phyloP scores from a whole-genome alignment of 257 asterid species.

The Parsonsia alboflavescens region DNA sequence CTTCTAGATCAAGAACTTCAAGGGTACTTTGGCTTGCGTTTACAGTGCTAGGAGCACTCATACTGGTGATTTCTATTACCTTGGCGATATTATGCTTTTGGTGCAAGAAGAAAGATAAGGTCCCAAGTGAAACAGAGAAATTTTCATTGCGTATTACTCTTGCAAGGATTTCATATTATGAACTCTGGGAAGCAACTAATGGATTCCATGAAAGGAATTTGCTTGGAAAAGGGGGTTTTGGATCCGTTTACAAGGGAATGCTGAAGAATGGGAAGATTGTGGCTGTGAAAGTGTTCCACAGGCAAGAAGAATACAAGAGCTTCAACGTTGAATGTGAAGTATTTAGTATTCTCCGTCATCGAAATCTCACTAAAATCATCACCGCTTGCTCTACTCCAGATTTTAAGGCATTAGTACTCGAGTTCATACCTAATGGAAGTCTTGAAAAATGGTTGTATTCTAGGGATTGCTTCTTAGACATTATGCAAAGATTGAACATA shows the following conservation, averaged over 20 bases:
- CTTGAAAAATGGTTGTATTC: slow-evolving; percentile 15
- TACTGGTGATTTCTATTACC: background rate
- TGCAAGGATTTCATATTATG: slow-evolving; percentile 1
- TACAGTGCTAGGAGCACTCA: background rate
- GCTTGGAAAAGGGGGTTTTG: slow-evolving; percentile 7
- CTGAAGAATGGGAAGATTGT: slow-evolving; percentile 1
- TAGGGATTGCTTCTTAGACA: background rate
- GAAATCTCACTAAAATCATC: slow-evolving; percentile 13
- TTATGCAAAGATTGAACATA: slow-evolving; percentile 7
- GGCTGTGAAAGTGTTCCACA: slow-evolving; percentile 7
- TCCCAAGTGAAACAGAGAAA: background rate
- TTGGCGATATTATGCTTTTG: background rate
- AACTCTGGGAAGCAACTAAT: slow-evolving; percentile 3
- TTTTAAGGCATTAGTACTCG: slow-evolving; percentile 16
- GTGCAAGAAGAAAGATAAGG: background rate
- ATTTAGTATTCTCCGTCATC: background rate
- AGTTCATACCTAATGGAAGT: slow-evolving; percentile 16
- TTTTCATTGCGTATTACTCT: background rate
- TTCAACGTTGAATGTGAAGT: slow-evolving; percentile 14
- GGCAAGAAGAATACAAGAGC: background rate
- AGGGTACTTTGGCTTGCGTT: background rate
- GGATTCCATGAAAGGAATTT: slow-evolving; percentile 6
- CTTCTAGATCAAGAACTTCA: background rate
- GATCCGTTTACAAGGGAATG: slow-evolving; percentile 9
- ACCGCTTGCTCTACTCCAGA: slow-evolving; percentile 6